A percentile compares a stretch with the other conserved stretches of the same genome.
Conservation (phyloP, 768 basidiomycete species). For the Chlorophyllum brunneum region DNA sequence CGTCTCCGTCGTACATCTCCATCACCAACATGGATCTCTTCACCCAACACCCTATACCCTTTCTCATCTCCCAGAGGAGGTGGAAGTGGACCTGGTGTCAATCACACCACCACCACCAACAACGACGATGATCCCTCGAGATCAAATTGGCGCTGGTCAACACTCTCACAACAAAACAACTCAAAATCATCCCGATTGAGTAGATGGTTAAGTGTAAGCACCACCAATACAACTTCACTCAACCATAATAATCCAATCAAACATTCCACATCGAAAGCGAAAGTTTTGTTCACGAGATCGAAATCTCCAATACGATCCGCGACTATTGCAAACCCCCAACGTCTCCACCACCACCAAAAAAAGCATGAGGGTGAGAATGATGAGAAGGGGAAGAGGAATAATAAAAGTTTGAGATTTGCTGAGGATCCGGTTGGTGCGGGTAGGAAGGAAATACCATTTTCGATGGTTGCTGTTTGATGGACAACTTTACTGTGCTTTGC, state of each 20-base stretch:
- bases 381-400: neutral
- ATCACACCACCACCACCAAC: neutral
- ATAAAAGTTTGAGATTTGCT: neutral
- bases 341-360: neutral
- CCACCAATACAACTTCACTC: neutral
- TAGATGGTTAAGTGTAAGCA: neutral
- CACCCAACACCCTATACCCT: too few species aligned
- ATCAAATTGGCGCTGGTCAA: constrained; percentile 5
- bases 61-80: too few species aligned
- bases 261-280: neutral
- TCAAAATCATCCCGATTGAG: neutral
- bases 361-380: neutral
- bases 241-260: neutral
- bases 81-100: too few species aligned
- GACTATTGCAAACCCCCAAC: neutral
- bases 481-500: neutral
- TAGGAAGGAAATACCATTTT: neutral
- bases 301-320: neutral
- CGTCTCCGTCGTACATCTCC: neutral
- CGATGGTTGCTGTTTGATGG: neutral
- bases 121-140: neutral
- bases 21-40: neutral
- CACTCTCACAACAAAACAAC: neutral
- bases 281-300: neutral
- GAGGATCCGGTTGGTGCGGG: neutral